Base-by-base conservation (phyloP, 495 filamentous ascomycete species). In the Bathelium albidoporum region DNA sequence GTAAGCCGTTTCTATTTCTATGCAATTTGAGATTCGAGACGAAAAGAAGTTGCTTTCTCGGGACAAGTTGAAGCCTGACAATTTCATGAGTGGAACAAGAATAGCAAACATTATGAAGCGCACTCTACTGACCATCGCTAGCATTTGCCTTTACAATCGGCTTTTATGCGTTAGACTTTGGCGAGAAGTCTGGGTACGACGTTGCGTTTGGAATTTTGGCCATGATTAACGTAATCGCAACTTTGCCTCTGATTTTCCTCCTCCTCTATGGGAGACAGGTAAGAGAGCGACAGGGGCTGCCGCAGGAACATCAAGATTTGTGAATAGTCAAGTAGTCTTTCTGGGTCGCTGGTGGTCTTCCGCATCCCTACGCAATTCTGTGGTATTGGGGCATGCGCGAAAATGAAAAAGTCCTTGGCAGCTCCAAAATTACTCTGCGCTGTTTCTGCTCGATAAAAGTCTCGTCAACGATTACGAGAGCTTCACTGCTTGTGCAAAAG, bases 131-230 rank as follows among this genome's bases (percentile, higher is more conserved):
- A n/a, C 29, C 22, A 29, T 9, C 22, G 5, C 5, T 55, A 55
- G 49, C 64, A 12, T 69, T 69, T 52, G 63, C 67, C 9, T 71
- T 71, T 41, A 67, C 55, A 26, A 68, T 69, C 44, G 67, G 67
- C 14, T 71, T 71, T 43, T 71, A 69, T 31, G 67, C 67, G 16
- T 28, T 70, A 53, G 68, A 65, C 0, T 68, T 70, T 53, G 60
- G 70, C 16, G 44, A 66, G 44, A 61, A 53, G 14, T 59, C 31
- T 10, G 70, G 70, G 9, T 72, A 62, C 44, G 68, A 70, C 32
- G 62, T 64, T 14, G 60, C 68, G 10, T 72, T 67, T 53, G 64
- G 63, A 22, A 60, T 59, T 3, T 61, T 70, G 36, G 70, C 65
- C 22, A 64, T 63, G 16, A 68, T 68, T 58, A 70, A 70, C 53